Conservation (phyloP, 2,329 filamentous ascomycete species). For the Eurotiales sp. region DNA sequence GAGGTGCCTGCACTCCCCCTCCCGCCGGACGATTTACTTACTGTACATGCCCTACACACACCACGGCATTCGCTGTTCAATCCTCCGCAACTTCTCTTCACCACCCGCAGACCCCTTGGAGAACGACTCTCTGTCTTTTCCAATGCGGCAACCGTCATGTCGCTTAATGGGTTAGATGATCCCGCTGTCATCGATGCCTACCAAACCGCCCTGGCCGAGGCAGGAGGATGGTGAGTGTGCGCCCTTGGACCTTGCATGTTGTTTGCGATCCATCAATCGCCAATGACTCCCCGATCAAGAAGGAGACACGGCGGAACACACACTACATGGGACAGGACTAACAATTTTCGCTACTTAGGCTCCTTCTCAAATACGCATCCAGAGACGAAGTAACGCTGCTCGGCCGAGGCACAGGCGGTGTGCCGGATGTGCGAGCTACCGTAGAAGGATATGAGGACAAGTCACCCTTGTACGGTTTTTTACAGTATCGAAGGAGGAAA, state of each 20-base stretch:
- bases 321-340: too few relatives aligned
- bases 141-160: conserved; percentile 61
- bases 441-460: conserved; percentile 76
- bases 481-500: conserved; percentile 84
- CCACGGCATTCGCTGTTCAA: too few relatives aligned
- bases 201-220: conserved; percentile 72
- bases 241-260: too few relatives aligned
- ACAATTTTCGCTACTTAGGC: conserved; percentile 56
- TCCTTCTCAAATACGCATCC: conserved; percentile 84
- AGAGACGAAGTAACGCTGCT: conserved; percentile 84
- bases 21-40: too few relatives aligned
- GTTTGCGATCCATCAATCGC: not conserved
- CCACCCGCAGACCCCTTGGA: too few relatives aligned
- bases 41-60: too few relatives aligned
- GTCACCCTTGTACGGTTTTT: conserved; percentile 86
- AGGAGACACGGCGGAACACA: too few relatives aligned
- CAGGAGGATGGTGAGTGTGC: conserved; percentile 94
- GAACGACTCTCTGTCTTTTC: conserved; percentile 15
- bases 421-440: conserved; percentile 74
- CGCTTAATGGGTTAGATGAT: conserved; percentile 90
- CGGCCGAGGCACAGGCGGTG: conserved; percentile 72
- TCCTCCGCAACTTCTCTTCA: too few relatives aligned
- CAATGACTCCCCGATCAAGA: too few relatives aligned
- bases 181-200: conserved; percentile 78
- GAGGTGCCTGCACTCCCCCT: not conserved